Evolutionary conservation across 2,329 filamentous ascomycete genomes (phyloP).

Genomic region (Pezicula rhizophila): DNA sequence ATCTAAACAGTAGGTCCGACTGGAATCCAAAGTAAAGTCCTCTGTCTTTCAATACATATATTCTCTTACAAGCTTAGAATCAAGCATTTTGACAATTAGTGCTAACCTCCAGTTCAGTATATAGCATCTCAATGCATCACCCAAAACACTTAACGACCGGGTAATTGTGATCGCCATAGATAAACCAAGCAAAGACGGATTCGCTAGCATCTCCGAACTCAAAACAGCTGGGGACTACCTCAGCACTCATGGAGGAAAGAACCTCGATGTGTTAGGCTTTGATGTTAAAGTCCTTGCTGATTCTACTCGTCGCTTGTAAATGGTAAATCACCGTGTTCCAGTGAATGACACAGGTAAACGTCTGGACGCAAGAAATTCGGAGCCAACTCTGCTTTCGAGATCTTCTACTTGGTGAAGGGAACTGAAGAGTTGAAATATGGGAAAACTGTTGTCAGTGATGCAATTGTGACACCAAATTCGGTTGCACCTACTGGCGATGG

Average conservation of each 20-base stretch:
- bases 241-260: conserved; percentile 4
- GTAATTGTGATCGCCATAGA: conserved; percentile 16
- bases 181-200: conserved; percentile 5
- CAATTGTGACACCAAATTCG: conserved; percentile 26
- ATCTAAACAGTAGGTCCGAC: conserved; percentile 1
- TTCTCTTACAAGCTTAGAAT: not conserved
- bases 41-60: not conserved
- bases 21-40: conserved; percentile 13
- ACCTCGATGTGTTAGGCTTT: conserved; percentile 25
- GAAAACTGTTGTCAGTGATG: conserved; percentile 22
- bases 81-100: conserved; percentile 9
- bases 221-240: conserved; percentile 7
- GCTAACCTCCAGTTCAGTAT: not conserved
- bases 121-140: conserved; percentile 5
- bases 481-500: conserved; percentile 23
- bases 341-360: conserved; percentile 19
- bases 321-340: conserved; percentile 26
- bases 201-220: conserved; percentile 8
- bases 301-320: conserved; percentile 21
- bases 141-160: conserved; percentile 9
- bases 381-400: conserved; percentile 28
- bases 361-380: conserved; percentile 22
- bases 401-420: conserved; percentile 23
- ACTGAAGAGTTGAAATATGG: conserved; percentile 20
- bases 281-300: conserved; percentile 19